phyloP scores from a whole-genome alignment of 2,329 filamentous ascomycete genomes.

The Cladobotryum mycophilum region DNA sequence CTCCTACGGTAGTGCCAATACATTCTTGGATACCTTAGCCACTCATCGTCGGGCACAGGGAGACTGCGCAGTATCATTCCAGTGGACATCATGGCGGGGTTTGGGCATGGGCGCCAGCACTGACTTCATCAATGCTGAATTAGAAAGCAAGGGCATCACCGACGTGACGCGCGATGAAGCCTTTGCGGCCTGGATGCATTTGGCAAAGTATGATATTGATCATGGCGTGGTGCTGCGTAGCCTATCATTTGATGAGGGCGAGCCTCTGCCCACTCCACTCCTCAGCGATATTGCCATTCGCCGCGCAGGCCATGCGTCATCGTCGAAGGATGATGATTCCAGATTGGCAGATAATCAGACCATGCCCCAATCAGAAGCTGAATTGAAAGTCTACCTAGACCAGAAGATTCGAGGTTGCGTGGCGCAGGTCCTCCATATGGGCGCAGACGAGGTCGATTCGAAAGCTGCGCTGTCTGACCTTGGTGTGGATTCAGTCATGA shows the following conservation, averaged over 20 bases:
- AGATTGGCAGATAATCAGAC: not conserved
- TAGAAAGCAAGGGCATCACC: slow-evolving; percentile 12
- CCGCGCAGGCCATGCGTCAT: not conserved
- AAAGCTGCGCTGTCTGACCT: slow-evolving; percentile 1
- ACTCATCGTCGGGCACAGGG: slow-evolving; percentile 5
- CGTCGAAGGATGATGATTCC: not conserved
- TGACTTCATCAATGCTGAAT: slow-evolving; percentile 7
- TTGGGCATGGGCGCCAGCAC: slow-evolving; percentile 10
- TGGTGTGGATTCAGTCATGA: slow-evolving; percentile 8
- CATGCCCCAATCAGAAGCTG: not conserved
- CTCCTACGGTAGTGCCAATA: slow-evolving; percentile 5
- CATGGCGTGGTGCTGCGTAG: slow-evolving; percentile 8
- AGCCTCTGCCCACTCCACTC: not conserved
- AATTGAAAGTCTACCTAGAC: slow-evolving; percentile 1
- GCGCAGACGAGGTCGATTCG: slow-evolving; percentile 1
- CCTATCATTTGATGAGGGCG: slow-evolving; percentile 7
- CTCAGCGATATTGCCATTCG: slow-evolving; percentile 6
- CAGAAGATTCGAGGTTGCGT: not conserved
- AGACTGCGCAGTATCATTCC: slow-evolving; percentile 7
- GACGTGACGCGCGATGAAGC: slow-evolving; percentile 10
- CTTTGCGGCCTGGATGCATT: slow-evolving; percentile 10
- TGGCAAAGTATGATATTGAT: slow-evolving; percentile 6
- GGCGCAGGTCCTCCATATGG: not conserved
- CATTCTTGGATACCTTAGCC: slow-evolving; percentile 6
- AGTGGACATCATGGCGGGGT: slow-evolving; percentile 8